A percentile compares a stretch with the other conserved stretches of the same genome.
Evolutionary conservation across 768 basidiomycete species (phyloP).

Genomic region (Plicaturopsis crispa): DNA sequence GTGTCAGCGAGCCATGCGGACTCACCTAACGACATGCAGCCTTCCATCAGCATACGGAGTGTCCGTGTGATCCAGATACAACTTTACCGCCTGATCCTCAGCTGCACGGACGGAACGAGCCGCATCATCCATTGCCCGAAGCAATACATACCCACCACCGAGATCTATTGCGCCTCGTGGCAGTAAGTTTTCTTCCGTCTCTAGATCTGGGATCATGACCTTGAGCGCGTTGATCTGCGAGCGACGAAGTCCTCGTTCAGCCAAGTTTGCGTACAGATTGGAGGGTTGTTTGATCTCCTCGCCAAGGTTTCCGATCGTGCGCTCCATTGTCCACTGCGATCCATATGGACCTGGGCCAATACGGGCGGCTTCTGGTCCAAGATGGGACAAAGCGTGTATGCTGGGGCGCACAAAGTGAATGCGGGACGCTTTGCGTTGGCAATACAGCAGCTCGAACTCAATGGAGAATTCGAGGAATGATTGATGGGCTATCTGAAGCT

Average conservation of each 20-base stretch:
- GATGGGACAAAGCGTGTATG: conserved; percentile 21
- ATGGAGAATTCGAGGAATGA: conserved; percentile 15
- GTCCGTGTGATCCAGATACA: background rate
- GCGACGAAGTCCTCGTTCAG: conserved; percentile 14
- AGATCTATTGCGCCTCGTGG: conserved; percentile 6
- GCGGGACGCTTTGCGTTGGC: conserved; percentile 11
- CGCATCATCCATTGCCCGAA: conserved; percentile 2
- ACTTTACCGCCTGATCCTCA: background rate
- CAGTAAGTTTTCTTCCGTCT: background rate
- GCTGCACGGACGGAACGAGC: background rate
- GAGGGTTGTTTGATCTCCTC: conserved; percentile 17
- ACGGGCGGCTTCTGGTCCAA: conserved; percentile 13
- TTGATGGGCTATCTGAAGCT: conserved; percentile 11
- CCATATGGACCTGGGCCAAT: conserved; percentile 15
- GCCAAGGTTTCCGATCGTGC: conserved; percentile 19
- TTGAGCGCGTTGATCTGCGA: conserved; percentile 12
- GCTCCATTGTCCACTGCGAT: conserved; percentile 23
- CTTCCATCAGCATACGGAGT: conserved; percentile 2
- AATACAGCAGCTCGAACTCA: conserved; percentile 23
- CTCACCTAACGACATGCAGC: background rate
- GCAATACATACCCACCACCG: conserved; percentile 10
- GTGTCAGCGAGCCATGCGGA: background rate
- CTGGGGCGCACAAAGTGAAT: conserved; percentile 22
- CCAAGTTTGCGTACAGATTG: conserved; percentile 17
- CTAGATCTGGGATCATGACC: conserved; percentile 8